Evolutionary conservation across 2,329 filamentous ascomycete species (phyloP).

Genomic region (Talaromyces piceae): DNA sequence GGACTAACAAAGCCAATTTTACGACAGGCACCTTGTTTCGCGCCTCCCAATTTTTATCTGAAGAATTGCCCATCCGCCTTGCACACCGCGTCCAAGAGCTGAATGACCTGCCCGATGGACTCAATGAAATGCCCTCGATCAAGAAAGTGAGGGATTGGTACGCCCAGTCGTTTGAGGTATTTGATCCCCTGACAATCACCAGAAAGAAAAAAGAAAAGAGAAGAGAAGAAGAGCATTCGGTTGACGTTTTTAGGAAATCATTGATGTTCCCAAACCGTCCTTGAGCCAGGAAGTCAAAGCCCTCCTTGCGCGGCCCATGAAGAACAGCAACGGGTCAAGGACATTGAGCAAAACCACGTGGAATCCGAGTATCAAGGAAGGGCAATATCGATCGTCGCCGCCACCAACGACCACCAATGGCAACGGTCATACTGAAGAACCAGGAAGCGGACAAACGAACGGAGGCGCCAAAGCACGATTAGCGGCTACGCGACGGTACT

Average conservation of each 20-base stretch:
- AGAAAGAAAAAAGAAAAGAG: too few relatives aligned
- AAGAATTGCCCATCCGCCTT: slow-evolving; percentile 93
- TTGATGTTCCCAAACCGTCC: slow-evolving; percentile 68
- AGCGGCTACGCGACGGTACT: slow-evolving; percentile 64
- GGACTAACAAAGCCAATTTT: not conserved
- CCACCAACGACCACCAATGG: slow-evolving; percentile 32
- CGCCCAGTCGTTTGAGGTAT: slow-evolving; percentile 96
- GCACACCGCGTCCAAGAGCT: slow-evolving; percentile 96
- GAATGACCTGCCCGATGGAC: slow-evolving; percentile 81
- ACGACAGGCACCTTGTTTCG: slow-evolving; percentile 80
- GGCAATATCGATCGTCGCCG: slow-evolving; percentile 60
- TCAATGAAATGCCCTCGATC: slow-evolving; percentile 97
- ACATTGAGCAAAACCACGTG: slow-evolving; percentile 75
- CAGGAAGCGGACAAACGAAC: slow-evolving; percentile 18
- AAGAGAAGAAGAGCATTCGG: slow-evolving; percentile 15
- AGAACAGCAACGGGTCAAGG: slow-evolving; percentile 49
- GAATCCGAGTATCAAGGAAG: slow-evolving; percentile 81
- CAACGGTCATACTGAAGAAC: slow-evolving; percentile 38
- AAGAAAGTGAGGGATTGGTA: slow-evolving; percentile 96
- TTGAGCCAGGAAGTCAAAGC: slow-evolving; percentile 69
- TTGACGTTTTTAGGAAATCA: slow-evolving; percentile 63
- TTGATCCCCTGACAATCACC: not conserved
- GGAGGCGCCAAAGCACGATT: slow-evolving; percentile 41
- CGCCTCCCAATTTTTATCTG: slow-evolving; percentile 94
- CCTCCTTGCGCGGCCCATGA: slow-evolving; percentile 55